Evolutionary conservation across 345 rosid genomes (phyloP).

Genomic region (Moricandia moricandioides): DNA sequence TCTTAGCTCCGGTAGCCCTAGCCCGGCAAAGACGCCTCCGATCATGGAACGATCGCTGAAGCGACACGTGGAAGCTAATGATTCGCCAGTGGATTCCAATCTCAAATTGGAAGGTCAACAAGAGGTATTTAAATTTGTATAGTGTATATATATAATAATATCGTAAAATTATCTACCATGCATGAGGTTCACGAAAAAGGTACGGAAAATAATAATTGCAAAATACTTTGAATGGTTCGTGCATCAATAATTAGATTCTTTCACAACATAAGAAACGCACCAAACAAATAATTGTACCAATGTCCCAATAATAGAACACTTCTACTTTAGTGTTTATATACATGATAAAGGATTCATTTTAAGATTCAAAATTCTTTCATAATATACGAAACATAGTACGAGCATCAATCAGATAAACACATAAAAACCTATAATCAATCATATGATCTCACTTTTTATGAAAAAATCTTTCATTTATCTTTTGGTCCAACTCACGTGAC

Average conservation of each 20-base stretch:
- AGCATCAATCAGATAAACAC: conserved; percentile 24
- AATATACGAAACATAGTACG: conserved; percentile 23
- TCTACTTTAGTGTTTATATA: conserved; percentile 5
- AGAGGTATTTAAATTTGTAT: conserved; percentile 41
- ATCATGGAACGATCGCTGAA: conserved; percentile 49
- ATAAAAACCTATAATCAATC: conserved; percentile 7
- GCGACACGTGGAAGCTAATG: conserved; percentile 49
- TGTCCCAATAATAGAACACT: conserved; percentile 14
- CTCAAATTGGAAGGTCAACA: conserved; percentile 41
- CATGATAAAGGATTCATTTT: conserved; percentile 10
- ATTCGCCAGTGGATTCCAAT: conserved; percentile 41
- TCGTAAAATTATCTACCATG: not conserved
- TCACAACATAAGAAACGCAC: conserved; percentile 20
- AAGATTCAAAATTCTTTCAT: conserved; percentile 22
- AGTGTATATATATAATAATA: not conserved
- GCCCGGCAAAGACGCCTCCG: conserved; percentile 77
- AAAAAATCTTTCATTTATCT: conserved; percentile 5
- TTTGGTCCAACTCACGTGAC: conserved; percentile 26
- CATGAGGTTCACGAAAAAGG: not conserved
- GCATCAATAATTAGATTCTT: conserved; percentile 24
- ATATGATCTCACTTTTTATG: conserved; percentile 6
- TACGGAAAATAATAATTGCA: conserved; percentile 23
- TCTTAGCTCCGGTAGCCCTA: conserved; percentile 54
- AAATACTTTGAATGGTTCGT: conserved; percentile 22
- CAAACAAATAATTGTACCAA: conserved; percentile 11